Evolutionary conservation across 768 basidiomycete species (phyloP).

Genomic region (Tubosaeta brunneosetosa): DNA sequence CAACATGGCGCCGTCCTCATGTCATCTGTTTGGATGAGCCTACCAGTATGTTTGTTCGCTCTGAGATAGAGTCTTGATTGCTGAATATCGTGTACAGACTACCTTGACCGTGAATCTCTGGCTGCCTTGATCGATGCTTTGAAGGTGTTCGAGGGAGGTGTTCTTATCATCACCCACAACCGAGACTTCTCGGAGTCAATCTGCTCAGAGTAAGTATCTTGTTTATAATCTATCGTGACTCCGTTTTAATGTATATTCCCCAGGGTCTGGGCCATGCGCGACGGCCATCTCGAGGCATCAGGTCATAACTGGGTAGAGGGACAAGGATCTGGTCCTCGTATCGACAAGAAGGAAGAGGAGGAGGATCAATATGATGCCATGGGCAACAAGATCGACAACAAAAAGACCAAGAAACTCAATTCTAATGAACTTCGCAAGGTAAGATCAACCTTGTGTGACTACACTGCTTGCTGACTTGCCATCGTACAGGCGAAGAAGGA

Average conservation of each 20-base stretch:
- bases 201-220: slow-evolving; percentile 64
- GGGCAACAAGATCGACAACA: slow-evolving; percentile 91
- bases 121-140: slow-evolving; percentile 98
- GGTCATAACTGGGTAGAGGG: slow-evolving; percentile 99
- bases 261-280: slow-evolving; percentile 97
- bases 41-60: slow-evolving; percentile 55
- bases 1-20: slow-evolving; percentile 98
- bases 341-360: slow-evolving; percentile 91
- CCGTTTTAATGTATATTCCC: background rate
- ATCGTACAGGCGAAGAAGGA: slow-evolving; percentile 78
- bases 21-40: slow-evolving; percentile 96
- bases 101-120: slow-evolving; percentile 98
- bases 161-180: slow-evolving; percentile 96
- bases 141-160: slow-evolving; percentile 98
- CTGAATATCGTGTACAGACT: slow-evolving; percentile 54
- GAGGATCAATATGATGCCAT: slow-evolving; percentile 93
- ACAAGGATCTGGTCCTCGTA: slow-evolving; percentile 90
- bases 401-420: slow-evolving; percentile 84
- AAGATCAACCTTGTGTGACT: slow-evolving; percentile 9
- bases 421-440: slow-evolving; percentile 81
- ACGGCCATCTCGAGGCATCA: slow-evolving; percentile 93
- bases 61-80: background rate
- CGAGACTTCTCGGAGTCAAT: slow-evolving; percentile 98
- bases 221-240: background rate
- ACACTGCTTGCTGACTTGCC: slow-evolving; percentile 9